A percentile compares a stretch with the other conserved stretches of the same genome.
These are phyloP conservation scores for Colletotrichum spaethianum DNA, from an alignment of 2,329 filamentous ascomycete genomes.

Conservation along the genomic window DNA sequence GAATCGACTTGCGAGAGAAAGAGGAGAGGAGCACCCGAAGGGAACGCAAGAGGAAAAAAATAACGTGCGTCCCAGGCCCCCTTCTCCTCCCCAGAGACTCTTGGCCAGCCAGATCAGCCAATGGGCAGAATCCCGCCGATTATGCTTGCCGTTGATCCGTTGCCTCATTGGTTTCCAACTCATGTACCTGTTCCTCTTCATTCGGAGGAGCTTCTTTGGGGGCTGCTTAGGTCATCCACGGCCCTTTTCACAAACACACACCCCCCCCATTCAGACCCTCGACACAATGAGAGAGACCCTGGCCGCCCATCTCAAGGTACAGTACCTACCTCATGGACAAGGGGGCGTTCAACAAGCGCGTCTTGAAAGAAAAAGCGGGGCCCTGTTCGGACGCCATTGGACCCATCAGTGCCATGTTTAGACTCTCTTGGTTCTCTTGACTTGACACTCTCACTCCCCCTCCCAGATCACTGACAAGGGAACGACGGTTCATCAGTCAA, in stretches of 20 bases:
- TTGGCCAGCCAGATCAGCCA: constrained; percentile 11
- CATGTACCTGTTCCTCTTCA: constrained; percentile 21
- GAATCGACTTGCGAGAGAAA: neutral
- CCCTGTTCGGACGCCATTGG: constrained; percentile 12
- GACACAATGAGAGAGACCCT: neutral
- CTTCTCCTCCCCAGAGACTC: neutral
- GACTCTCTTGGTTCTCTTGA: constrained; percentile 9
- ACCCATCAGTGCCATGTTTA: constrained; percentile 13
- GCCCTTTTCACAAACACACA: neutral
- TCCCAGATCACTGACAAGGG: constrained; percentile 25
- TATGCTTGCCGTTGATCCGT: constrained; percentile 37
- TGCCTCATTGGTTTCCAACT: constrained; percentile 28
- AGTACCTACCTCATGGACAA: constrained; percentile 13
- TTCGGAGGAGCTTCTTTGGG: neutral
- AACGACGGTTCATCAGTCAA: neutral
- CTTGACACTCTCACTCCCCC: neutral
- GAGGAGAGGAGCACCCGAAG: neutral
- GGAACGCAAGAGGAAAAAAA: neutral
- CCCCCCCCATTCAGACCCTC: neutral
- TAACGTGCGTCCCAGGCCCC: constrained; percentile 1
- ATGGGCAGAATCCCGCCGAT: constrained; percentile 10
- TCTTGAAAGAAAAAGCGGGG: constrained; percentile 38
- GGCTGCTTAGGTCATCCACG: neutral
- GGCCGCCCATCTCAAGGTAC: neutral
- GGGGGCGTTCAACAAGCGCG: constrained; percentile 7